These are phyloP conservation scores for Blastomyces parvus DNA, from an alignment of 2,329 filamentous ascomycete species.

Conservation along the genomic window DNA sequence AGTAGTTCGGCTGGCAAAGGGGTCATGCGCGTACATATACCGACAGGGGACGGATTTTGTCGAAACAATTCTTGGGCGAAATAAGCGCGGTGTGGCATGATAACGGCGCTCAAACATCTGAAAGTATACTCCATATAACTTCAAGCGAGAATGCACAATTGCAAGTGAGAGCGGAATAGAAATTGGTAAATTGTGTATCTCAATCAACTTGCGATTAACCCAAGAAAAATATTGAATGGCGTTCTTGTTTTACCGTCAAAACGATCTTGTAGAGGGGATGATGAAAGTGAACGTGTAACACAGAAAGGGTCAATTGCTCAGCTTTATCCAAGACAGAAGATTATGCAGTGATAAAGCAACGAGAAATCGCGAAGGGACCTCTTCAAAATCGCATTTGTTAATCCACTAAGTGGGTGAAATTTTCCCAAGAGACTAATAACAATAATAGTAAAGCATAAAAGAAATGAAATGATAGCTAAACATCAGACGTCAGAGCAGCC, in stretches of 20 bases:
- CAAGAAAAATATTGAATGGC: not conserved
- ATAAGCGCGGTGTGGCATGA: not conserved
- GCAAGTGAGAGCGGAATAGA: not conserved
- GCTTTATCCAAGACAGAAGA: not conserved
- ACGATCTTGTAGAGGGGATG: too few species aligned
- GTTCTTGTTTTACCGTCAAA: not conserved
- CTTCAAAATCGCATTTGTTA: not conserved
- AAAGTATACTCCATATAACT: not conserved
- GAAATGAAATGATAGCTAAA: not conserved
- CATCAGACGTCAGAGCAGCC: not conserved
- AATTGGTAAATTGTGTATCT: not conserved
- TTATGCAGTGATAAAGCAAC: not conserved
- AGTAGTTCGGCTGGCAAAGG: not conserved
- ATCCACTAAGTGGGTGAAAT: too few species aligned
- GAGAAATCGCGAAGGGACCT: not conserved
- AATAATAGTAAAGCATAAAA: not conserved
- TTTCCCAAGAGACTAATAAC: not conserved
- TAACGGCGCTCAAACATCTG: not conserved
- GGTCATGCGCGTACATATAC: not conserved
- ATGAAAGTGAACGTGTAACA: not conserved
- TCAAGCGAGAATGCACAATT: not conserved
- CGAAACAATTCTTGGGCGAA: not conserved
- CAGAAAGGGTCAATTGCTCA: too few species aligned
- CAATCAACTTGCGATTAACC: not conserved
- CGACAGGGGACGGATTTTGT: not conserved